Evolutionary conservation across 2,329 filamentous ascomycete species (phyloP), one percentile per base, ranked within the genome.

Genomic region (Pseudogymnoascus sp.): DNA sequence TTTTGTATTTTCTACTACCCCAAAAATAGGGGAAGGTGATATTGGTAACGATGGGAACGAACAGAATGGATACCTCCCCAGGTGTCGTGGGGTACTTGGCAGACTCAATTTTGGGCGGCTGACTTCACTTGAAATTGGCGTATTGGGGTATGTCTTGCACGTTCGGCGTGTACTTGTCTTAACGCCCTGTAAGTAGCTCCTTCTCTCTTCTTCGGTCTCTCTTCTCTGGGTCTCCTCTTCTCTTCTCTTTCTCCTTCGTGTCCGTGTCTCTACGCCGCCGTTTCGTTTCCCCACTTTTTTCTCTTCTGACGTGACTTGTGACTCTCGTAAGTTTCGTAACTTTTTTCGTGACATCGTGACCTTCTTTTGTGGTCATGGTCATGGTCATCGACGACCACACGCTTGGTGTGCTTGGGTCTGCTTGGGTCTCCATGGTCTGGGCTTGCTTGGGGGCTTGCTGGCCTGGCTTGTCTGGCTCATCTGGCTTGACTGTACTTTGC

Each of bases 261-360:
- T 31, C 28, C 28, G 28, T 31, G 28, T 31, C 28, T 31, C 28
- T 40, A 45, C 43, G 43, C 43, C 43, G 43, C 23, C 43, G 43
- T 52, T 52, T 52, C 23, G 3, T 38, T 23, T 23, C 55, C 5
- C 55, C 55, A 59, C 55, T 59, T 25, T 23, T 23, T 25, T 59
- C 16, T 21, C 55, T 59, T 59, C 55, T 59, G 55, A 59, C 55
- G 55, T 59, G 55, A 59, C 55, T 59, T 35, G 23, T 59, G 55
- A 59, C 55, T 28, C 6, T 18, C 16, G 4, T 23, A 25, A 45
- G 21, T 14, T 45, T 45, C 41, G 23, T 52, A 16, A 49, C 55
- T 12, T 59, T 37, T 37, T 37, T 37, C 12, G 31, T 59, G 55
- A 59, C 55, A 52, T 52, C 43, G 43, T 52, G 43, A 52, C 43